phyloP scores from a whole-genome alignment of 306 rosid species.

The Cucurbita moschata region DNA sequence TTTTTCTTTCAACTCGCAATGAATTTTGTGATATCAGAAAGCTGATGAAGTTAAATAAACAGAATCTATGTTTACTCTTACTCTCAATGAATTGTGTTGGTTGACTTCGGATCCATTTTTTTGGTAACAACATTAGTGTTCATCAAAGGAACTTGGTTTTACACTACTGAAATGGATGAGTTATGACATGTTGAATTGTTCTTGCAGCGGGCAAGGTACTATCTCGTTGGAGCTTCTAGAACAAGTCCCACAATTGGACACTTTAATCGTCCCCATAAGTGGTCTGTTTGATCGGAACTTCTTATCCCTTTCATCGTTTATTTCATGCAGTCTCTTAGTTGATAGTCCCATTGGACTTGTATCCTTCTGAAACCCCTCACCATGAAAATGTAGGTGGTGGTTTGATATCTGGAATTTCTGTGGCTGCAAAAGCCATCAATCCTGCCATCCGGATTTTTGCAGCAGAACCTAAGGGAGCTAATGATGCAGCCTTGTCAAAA shows the following conservation, averaged over 20 bases:
- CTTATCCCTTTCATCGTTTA: background rate
- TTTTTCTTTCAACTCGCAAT: background rate
- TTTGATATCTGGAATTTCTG: constrained; percentile 73
- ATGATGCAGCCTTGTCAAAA: constrained; percentile 83
- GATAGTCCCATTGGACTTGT: background rate
- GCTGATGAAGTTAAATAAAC: background rate
- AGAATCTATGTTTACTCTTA: no score
- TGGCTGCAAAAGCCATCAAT: constrained; percentile 85
- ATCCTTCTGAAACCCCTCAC: background rate
- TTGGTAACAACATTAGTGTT: background rate
- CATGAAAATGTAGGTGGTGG: constrained; percentile 62
- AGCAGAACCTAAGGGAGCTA: constrained; percentile 83
- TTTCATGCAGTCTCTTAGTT: background rate
- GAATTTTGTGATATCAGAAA: background rate
- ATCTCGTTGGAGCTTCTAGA: constrained; percentile 70
- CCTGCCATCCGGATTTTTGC: constrained; percentile 59
- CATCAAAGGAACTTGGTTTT: background rate
- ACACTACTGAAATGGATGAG: background rate
- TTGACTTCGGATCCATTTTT: no score
- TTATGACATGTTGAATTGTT: constrained; percentile 6
- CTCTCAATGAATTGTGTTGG: no score
- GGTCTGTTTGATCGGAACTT: constrained; percentile 36
- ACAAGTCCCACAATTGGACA: constrained; percentile 63
- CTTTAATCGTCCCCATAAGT: constrained; percentile 67
- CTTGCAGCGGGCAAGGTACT: constrained; percentile 93